phyloP scores from a whole-genome alignment of 805 yeast genomes.

The Saccharomycopsis babjevae region DNA sequence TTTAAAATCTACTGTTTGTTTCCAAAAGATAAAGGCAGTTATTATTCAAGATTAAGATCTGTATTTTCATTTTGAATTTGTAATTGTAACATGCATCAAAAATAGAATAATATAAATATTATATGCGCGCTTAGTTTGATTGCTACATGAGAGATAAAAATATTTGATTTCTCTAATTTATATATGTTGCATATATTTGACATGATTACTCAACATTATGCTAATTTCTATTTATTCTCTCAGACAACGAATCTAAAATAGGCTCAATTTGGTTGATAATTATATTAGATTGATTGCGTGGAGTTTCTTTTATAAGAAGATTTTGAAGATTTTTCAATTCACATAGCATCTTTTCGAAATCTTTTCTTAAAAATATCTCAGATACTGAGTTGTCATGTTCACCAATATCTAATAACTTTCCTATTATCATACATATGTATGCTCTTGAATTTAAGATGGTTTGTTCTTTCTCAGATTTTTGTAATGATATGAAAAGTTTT shows the following conservation, averaged over 20 bases:
- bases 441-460: background rate
- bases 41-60: too few relatives aligned
- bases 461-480: background rate
- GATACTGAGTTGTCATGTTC: background rate
- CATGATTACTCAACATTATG: background rate
- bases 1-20: background rate
- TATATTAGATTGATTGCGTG: background rate
- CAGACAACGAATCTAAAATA: background rate
- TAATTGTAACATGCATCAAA: background rate
- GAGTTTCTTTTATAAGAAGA: background rate
- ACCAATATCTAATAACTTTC: background rate
- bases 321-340: background rate
- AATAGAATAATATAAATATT: background rate
- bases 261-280: background rate
- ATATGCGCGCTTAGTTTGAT: background rate
- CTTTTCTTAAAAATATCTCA: background rate
- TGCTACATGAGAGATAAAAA: background rate
- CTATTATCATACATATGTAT: background rate
- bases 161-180: background rate
- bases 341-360: background rate
- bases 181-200: background rate
- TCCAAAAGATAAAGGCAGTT: too few relatives aligned
- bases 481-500: background rate
- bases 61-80: background rate
- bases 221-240: background rate